Evolutionary conservation across 352 stramenopile species (phyloP), one percentile per base, ranked within the genome.

Genomic region (Phytophthora podocarpi): DNA sequence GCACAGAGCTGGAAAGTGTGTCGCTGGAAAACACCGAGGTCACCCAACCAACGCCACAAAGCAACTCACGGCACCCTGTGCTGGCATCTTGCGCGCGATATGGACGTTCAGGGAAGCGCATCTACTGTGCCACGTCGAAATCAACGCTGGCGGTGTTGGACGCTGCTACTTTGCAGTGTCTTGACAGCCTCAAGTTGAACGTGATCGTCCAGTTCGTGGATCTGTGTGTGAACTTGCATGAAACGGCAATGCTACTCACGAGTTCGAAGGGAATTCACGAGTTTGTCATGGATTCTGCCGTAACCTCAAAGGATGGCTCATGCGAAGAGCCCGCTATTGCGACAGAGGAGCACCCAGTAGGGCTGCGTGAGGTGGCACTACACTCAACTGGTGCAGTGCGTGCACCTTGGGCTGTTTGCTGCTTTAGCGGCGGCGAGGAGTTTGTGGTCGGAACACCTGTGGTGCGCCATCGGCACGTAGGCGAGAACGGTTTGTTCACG

Each of bases 251-350:
- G 39, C 37, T 84, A 2, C 37, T 91, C 16, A 90, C 85, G 6
- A 91, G 80, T 16, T 84, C 80, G 8, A 94, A 94, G 55, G 85
- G 85, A 4, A 74, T 94, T 42, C 85, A 94, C 41, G 82, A 94
- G 41, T 89, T 82, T 32, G 50, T 63, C 1, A 36, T 76, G 57
- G 13, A 60, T 12, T 34, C 37, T 8, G 13, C 49, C 4, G 7
- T 31, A 9, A 35, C 26, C 4, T 10, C 26, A 12, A 23, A 27
- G 32, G 20, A 66, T 23, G 18, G 5, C 60, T 76, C 40, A 23
- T 24, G 21, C 12, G 32, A 13, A 10, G 26, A 16, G 32, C 32
- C 37, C 18, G 37, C 20, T 28, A 12, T 26, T 15, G n/a, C 10
- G 16, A 59, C 35, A 1, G 26, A 50, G 5, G 36, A 70, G 4